Evolutionary conservation across 306 rosid genomes (phyloP).

Genomic region (Vachellia pachyceras): DNA sequence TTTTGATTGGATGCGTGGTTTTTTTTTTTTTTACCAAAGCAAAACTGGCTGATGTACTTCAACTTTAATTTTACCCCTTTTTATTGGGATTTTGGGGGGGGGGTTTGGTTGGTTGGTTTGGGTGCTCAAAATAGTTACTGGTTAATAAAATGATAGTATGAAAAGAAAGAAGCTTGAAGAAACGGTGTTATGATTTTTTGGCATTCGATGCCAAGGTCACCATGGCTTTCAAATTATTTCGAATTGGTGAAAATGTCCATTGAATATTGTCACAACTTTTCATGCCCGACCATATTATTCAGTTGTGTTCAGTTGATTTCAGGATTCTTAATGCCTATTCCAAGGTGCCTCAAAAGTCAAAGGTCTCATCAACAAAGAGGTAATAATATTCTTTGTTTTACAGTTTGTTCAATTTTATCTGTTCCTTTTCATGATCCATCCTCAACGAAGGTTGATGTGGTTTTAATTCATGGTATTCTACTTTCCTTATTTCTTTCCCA

Average conservation of each 20-base stretch:
- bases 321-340: constrained; percentile 43
- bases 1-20: background rate
- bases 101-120: background rate
- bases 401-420: background rate
- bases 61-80: constrained; percentile 2
- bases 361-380: constrained; percentile 39
- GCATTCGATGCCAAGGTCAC: background rate
- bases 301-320: constrained; percentile 17
- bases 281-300: constrained; percentile 8
- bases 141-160: background rate
- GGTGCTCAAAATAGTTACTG: background rate
- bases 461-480: background rate
- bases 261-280: background rate
- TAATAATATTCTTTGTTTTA: background rate
- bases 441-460: constrained; percentile 2
- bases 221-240: background rate
- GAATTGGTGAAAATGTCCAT: background rate
- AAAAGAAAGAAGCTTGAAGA: background rate
- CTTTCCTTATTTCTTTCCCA: background rate
- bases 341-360: constrained; percentile 48
- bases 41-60: background rate
- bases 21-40: background rate
- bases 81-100: background rate
- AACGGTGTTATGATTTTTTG: background rate
- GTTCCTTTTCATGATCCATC: background rate